Evolutionary conservation across 2,329 filamentous ascomycete genomes (phyloP).

Genomic region (Aureobasidium namibiae): DNA sequence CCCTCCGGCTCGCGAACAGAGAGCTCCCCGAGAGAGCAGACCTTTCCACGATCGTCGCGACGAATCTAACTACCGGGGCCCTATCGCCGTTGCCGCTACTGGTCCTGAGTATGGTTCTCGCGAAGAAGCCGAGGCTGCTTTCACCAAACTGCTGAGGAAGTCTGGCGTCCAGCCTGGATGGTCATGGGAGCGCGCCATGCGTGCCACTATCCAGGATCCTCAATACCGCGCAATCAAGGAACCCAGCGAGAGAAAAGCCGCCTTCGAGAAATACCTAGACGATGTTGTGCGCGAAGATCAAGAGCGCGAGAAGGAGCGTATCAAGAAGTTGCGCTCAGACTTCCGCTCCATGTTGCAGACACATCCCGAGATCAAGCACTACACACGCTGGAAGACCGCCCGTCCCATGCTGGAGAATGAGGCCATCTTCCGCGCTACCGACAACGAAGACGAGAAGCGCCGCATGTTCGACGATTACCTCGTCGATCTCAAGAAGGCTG

Average conservation of each 20-base stretch:
- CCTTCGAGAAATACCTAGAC: constrained; percentile 91
- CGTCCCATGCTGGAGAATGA: constrained; percentile 90
- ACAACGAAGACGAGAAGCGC: constrained; percentile 76
- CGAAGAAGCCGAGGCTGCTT: constrained; percentile 88
- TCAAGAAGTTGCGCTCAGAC: constrained; percentile 84
- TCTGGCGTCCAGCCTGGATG: constrained; percentile 83
- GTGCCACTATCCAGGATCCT: constrained; percentile 76
- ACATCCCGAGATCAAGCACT: constrained; percentile 94
- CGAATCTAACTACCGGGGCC: constrained; percentile 24
- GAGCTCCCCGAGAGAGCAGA: constrained; percentile 21
- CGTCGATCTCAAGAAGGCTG: constrained; percentile 68
- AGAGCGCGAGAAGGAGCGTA: constrained; percentile 84
- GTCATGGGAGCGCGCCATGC: constrained; percentile 85
- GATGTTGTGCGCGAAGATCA: constrained; percentile 89
- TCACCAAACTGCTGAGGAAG: constrained; percentile 80
- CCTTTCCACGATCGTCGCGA: constrained; percentile 27
- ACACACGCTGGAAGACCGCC: constrained; percentile 94
- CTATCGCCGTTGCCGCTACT: constrained; percentile 26
- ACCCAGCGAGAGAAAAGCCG: constrained; percentile 78
- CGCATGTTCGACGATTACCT: constrained; percentile 94
- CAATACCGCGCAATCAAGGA: constrained; percentile 92
- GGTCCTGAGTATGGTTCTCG: constrained; percentile 65
- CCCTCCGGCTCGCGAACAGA: constrained; percentile 25
- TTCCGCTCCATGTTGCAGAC: constrained; percentile 94
- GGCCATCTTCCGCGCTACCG: constrained; percentile 87